phyloP scores from a whole-genome alignment of 208 protist genomes.

The Tritrichomonas foetus region DNA sequence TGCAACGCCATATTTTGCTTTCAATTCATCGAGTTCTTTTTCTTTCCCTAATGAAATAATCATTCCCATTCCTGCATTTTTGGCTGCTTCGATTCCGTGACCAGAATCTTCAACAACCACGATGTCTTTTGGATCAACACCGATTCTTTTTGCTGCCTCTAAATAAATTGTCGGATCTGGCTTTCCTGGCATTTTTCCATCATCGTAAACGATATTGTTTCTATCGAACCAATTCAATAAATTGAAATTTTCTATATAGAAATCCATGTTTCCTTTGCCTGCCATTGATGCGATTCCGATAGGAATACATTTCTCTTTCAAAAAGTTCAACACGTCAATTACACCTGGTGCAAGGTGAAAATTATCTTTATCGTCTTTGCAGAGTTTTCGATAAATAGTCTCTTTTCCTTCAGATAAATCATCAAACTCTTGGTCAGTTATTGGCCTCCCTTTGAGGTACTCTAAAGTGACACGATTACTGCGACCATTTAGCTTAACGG shows the following conservation, averaged over 20 bases:
- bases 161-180: background rate
- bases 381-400: background rate
- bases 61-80: background rate
- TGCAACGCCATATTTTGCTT: too few species aligned
- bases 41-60: too few species aligned
- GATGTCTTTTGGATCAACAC: background rate
- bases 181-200: background rate
- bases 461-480: background rate
- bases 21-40: too few species aligned
- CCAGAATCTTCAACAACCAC: background rate
- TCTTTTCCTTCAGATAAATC: background rate
- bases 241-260: background rate
- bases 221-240: background rate
- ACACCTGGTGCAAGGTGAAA: conserved; percentile 11
- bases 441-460: background rate
- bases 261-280: background rate
- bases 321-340: background rate
- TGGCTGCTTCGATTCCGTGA: background rate
- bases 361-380: conserved; percentile 23
- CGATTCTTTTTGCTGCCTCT: background rate
- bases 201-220: background rate
- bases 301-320: background rate
- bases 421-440: background rate
- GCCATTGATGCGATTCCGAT: background rate
- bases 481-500: background rate